These are phyloP conservation scores for Leccinum discolor DNA, from an alignment of 1,284 basidiomycete species.

Conservation along the genomic window DNA sequence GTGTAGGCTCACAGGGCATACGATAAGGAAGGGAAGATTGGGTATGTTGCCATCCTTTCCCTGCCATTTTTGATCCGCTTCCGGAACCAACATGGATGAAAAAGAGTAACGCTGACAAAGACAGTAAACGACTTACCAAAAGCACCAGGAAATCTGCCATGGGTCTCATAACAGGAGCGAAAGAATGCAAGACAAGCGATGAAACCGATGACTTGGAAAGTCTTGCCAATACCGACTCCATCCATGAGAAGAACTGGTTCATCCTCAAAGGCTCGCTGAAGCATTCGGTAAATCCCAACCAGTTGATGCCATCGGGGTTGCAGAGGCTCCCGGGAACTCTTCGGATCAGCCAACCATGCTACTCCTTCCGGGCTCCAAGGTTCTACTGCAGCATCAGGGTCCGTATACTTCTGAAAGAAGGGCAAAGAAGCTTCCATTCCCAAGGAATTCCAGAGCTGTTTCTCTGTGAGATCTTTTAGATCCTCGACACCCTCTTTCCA, in stretches of 20 bases:
- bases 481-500: not conserved
- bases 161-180: not conserved
- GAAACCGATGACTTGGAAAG: not conserved
- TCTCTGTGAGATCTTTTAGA: not conserved
- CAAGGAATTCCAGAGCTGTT: not conserved
- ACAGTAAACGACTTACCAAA: not conserved
- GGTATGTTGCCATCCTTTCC: not conserved
- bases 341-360: slow-evolving; percentile 1
- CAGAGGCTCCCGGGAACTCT: not conserved
- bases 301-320: not conserved
- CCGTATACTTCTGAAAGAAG: slow-evolving; percentile 7
- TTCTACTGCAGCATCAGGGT: not conserved
- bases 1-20: slow-evolving; percentile 5
- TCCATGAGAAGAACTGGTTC: not conserved
- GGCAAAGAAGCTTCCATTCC: slow-evolving; percentile 1
- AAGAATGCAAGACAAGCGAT: not conserved
- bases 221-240: not conserved
- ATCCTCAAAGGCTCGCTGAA: not conserved
- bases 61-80: slow-evolving; percentile 4
- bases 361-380: slow-evolving; percentile 8
- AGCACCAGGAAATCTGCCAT: not conserved
- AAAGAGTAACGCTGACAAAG: not conserved
- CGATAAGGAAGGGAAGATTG: not conserved
- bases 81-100: not conserved
- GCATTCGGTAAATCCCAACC: not conserved